Evolutionary conservation across 2,329 filamentous ascomycete genomes (phyloP), one percentile per base, ranked within the genome.

Genomic region (Leptosphaerulina australis): DNA sequence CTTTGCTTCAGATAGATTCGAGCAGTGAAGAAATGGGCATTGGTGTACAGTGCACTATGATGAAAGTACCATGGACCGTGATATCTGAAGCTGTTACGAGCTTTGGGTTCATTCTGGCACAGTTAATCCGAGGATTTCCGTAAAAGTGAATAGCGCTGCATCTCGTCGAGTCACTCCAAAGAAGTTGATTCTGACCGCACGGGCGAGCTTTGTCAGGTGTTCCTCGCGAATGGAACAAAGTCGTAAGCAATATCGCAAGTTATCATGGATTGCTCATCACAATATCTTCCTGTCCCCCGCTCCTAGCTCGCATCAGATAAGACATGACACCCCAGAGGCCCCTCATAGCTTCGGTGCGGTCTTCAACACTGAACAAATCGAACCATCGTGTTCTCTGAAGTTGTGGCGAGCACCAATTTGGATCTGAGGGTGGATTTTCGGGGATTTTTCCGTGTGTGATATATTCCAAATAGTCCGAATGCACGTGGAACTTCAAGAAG

Each of bases 381-480:
- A 78, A 84, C 84, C 84, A 87, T 34, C 73, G 71, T 30, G 81
- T 83, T 25, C 83, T 77, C 41, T 80, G 76, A 24, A 86, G 63
- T 25, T 74, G 73, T 17, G 84, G 79, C 3, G 75, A 72, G 59
- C 78, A 75, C 82, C 81, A 84, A 25, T 60, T 35, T 9, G 59
- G 30, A 33, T 72, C 71, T 28, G 55, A 46, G 30, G 66, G 67
- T 8, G 44, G 34, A 6, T 44, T 37, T 15, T 62, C 40, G 4
- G 66, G 63, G 3, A 74, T 44, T 28, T 63, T 61, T 6, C 80
- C 82, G 4, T 73, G 72, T 9, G 75, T 76, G 29, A 86, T 70
- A 56, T 78, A 78, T n/a, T 81, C 76, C 25, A 84, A 64, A 63
- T 86, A 86, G 15, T 76, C 72, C 18, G 72, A 70, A 64, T 85